Evolutionary conservation across 2,329 filamentous ascomycete species (phyloP), one percentile per base, ranked within the genome.

Genomic region (Aplosporella prunicola): DNA sequence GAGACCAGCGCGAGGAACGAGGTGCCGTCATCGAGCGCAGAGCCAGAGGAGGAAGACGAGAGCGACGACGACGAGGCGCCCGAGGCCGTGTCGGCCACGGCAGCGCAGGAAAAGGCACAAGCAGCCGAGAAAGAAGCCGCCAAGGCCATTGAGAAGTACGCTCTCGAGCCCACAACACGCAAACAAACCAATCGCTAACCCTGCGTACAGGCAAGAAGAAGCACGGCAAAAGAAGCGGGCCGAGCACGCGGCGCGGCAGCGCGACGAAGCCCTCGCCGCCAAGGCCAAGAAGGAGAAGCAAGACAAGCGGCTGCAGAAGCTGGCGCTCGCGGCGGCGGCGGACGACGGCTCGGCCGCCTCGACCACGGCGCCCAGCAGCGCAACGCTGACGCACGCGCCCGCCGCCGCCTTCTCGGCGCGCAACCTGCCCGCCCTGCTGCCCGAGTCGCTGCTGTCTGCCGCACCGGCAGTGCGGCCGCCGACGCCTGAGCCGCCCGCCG

Each of bases 371-470:
- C n/a, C n/a, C n/a, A n/a, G n/a, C n/a, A n/a, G n/a, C n/a, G n/a
- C n/a, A n/a, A n/a, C 9, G 17, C 20, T 14, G n/a, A 40, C n/a
- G 20, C 7, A 15, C 10, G 27, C 20, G 4, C 7, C 6, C 11
- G 11, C 14, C 14, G 3, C 7, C 15, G 25, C 15, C 25, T 26
- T 9, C 15, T n/a, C 8, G 13, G 11, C n/a, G n/a, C 52, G 44
- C 30, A 50, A 54, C 47, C 59, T 72, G 9, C 69, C 69, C 5
- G 62, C 60, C 25, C 58, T 72, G 15, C 63, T 74, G 22, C 70
- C 70, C 5, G 63, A 66, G 35, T 66, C 69, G 16, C 63, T 74
- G 27, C 52, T 74, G 32, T 66, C 65, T 34, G 60, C 63, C 10
- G 62, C 64, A 17, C 66, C 65, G 15, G 55, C 59, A 20, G 50